Conservation (phyloP, 768 basidiomycete genomes). For the Leccinum aurantiacum region DNA sequence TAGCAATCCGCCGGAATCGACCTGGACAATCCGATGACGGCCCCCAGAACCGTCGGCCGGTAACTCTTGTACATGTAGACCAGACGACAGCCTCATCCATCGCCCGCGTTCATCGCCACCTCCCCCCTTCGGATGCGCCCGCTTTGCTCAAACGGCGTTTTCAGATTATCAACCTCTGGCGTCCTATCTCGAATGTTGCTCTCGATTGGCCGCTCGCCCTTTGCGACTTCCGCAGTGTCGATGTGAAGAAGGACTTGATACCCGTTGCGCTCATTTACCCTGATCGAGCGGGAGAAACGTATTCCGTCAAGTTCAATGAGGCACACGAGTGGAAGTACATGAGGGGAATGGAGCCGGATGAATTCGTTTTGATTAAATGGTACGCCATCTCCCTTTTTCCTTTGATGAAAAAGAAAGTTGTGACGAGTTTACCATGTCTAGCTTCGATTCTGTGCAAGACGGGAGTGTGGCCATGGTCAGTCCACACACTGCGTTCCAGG, state of each 20-base stretch:
- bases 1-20: constrained; percentile 45
- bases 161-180: constrained; percentile 57
- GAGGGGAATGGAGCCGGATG: constrained; percentile 43
- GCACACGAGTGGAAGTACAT: constrained; percentile 47
- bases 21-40: constrained; percentile 37
- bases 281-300: constrained; percentile 45
- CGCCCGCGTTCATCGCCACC: constrained; percentile 44
- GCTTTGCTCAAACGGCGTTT: constrained; percentile 43
- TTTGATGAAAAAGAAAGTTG: neutral
- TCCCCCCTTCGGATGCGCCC: constrained; percentile 41
- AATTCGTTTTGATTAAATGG: constrained; percentile 51
- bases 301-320: constrained; percentile 36
- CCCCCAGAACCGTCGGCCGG: constrained; percentile 45
- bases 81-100: constrained; percentile 40
- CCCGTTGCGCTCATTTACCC: neutral
- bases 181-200: constrained; percentile 43
- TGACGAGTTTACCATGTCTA: constrained; percentile 5
- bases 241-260: neutral
- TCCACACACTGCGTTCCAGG: constrained; percentile 37
- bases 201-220: neutral
- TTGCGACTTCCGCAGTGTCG: neutral
- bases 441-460: constrained; percentile 37
- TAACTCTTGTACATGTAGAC: constrained; percentile 44
- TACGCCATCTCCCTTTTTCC: constrained; percentile 18
- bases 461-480: constrained; percentile 33